These are phyloP conservation scores for Taphrina pruni DNA, from an alignment of 1,139 yeast species.

Conservation along the genomic window DNA sequence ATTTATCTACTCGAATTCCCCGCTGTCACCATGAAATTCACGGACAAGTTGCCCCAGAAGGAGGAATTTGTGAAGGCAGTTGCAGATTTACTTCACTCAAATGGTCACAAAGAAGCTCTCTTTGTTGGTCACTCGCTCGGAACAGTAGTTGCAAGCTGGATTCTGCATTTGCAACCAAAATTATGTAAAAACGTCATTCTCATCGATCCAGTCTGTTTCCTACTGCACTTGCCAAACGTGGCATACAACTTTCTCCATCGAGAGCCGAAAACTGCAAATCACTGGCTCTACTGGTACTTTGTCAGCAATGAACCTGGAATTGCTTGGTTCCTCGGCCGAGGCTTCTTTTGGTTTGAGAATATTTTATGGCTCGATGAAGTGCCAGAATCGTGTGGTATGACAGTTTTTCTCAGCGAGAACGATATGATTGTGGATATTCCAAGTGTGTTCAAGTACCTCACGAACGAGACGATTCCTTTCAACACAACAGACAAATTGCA, in stretches of 20 bases:
- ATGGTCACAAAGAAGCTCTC: constrained; percentile 25
- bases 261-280: constrained; percentile 39
- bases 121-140: constrained; percentile 40
- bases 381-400: constrained; percentile 19
- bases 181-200: constrained; percentile 31
- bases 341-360: constrained; percentile 42
- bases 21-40: constrained; percentile 38
- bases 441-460: constrained; percentile 35
- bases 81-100: constrained; percentile 8
- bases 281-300: constrained; percentile 41
- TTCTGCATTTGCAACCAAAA: constrained; percentile 32
- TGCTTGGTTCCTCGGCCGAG: constrained; percentile 40
- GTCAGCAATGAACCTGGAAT: constrained; percentile 41
- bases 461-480: constrained; percentile 15
- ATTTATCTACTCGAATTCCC: constrained; percentile 40
- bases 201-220: constrained; percentile 39
- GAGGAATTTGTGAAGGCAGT: constrained; percentile 35
- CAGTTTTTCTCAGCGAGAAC: constrained; percentile 39
- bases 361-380: constrained; percentile 39
- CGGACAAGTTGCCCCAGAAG: constrained; percentile 30
- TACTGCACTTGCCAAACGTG: constrained; percentile 40
- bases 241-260: constrained; percentile 42
- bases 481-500: neutral
- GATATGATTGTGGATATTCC: constrained; percentile 40
- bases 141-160: constrained; percentile 38